Base-by-base conservation (phyloP, 78 protist genomes). In the Ministeria vibrans region DNA sequence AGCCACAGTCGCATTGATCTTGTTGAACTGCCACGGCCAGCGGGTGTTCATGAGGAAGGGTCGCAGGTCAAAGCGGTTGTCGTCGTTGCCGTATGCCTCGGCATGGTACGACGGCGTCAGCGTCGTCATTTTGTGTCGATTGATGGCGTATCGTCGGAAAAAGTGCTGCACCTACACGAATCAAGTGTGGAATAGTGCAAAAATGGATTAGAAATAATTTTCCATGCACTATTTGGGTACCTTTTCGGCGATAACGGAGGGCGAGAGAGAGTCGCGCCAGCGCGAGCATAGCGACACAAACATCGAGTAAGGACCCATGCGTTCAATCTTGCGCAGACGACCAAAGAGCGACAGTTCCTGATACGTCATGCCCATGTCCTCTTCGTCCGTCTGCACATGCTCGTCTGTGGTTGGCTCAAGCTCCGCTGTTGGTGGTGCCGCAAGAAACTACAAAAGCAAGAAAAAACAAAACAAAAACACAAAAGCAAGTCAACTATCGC, bases 291-390 rank as follows among this genome's bases (percentile, higher is more conserved):
- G 23, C 28, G 92, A 45, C 87, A 38, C 28, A 42, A 11, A 61
- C 55, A 49, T 49, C 38, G 38, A 23, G 66, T 27, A 61, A 20
- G 66, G 66, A 5, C 66, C 66, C 2, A 7, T 3, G 34, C 71
- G 41, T 42, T 1, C 13, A 27, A 86, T 55, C 81, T 86, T 90
- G 61, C 89, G 55, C 46, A 89, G 70, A 32, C 78, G 85, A 41
- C 93, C 87, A 63, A 73, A 84, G 5, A 22, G 45, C 18, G 51
- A 39, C 34, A 92, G 69, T 75, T 92, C 93, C 1, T 61, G 91
- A 79, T 89, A 93, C 30, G 92, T 76, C 94, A 93, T 91, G 42
- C 96, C 96, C 96, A 93, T 93, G 59, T 93, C 94, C 0, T 0
- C 90, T 66, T 90, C 92, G 79, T 87, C 90, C 2, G 85, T 53